Base-by-base conservation (phyloP, 2,329 filamentous ascomycete species). In the Aspergillaceae sp. region DNA sequence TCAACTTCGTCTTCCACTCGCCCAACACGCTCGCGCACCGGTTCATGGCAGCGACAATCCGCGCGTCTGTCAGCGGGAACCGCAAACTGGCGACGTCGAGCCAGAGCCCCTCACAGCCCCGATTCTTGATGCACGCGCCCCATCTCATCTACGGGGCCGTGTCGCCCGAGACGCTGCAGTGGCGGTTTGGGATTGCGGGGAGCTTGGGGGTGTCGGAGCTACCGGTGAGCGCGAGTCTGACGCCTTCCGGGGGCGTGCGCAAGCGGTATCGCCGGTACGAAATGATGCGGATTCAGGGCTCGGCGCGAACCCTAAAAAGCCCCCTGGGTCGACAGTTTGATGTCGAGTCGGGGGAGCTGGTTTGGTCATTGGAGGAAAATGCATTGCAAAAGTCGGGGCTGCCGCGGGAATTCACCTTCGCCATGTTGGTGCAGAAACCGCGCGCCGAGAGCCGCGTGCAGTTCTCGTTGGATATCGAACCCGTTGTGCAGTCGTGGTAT, bases 331-430 rank as follows among this genome's bases (percentile, higher is more conserved):
- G 51, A 4, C 53, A 63, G 6, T 69, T 64, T 43, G 67, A 71
- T 43, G 55, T 70, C 3, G 68, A 73, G 41, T 68, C 71, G 40
- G 70, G 64, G 2, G 68, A 71, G 50, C 62, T 75, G 6, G 66
- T 75, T 9, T 76, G 73, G 73, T 73, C 73, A 4, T 60, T 76
- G 1, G 70, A 74, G 45, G 73, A 76, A 44, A 76, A 76, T 46
- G 50, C 55, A 34, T 57, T 75, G 6, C 73, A 76, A 51, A 64
- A 67, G 27, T 73, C 71, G 4, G 74, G 74, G 2, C 56, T 76
- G 4, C 74, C 74, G 7, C 65, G 73, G 6, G 74, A 76, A 47
- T 74, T 76, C 42, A 74, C 74, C 2, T 75, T 76, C 51, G 72
- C 73, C 10, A 66, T 76, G 60, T 56, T 76, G 4, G 59, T 76